These are phyloP conservation scores for Zoysia pacifica DNA, from an alignment of 176 grass and related monocot species.

Conservation along the genomic window DNA sequence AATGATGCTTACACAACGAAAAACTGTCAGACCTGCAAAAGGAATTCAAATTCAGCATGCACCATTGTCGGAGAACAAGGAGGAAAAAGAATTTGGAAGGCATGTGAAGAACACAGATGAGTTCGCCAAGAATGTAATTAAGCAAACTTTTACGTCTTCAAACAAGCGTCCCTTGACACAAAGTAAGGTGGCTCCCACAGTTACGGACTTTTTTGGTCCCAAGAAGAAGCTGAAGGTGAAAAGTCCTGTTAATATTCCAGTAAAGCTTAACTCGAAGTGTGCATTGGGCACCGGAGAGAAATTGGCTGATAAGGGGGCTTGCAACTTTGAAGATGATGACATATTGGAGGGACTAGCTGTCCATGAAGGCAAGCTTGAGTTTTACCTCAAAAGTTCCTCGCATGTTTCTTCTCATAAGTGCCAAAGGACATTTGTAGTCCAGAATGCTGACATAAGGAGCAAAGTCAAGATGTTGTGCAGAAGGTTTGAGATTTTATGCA, in stretches of 20 bases:
- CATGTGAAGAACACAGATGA: neutral
- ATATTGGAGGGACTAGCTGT: slow-evolving; percentile 32
- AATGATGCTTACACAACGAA: slow-evolving; percentile 23
- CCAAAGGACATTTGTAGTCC: slow-evolving; percentile 1
- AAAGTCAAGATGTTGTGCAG: slow-evolving; percentile 45
- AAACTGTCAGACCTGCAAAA: neutral
- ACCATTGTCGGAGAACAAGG: slow-evolving; percentile 4
- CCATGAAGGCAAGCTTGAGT: slow-evolving; percentile 43
- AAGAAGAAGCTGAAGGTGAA: slow-evolving; percentile 43
- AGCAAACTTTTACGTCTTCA: slow-evolving; percentile 25
- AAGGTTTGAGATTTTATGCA: slow-evolving; percentile 54
- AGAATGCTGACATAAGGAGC: slow-evolving; percentile 35
- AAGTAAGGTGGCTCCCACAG: neutral
- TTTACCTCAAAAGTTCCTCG: slow-evolving; percentile 30
- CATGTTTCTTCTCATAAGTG: slow-evolving; percentile 12
- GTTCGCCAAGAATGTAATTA: neutral
- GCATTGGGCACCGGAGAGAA: slow-evolving; percentile 30
- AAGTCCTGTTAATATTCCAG: neutral
- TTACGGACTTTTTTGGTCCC: slow-evolving; percentile 4
- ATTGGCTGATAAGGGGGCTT: slow-evolving; percentile 31
- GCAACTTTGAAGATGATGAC: slow-evolving; percentile 29
- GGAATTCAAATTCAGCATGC: slow-evolving; percentile 12
- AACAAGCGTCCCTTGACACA: slow-evolving; percentile 15
- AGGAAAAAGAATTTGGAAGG: neutral
- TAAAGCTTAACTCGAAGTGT: neutral